Conservation (phyloP, 2,329 filamentous ascomycete species). For the Kalaharituber pfeilii region DNA sequence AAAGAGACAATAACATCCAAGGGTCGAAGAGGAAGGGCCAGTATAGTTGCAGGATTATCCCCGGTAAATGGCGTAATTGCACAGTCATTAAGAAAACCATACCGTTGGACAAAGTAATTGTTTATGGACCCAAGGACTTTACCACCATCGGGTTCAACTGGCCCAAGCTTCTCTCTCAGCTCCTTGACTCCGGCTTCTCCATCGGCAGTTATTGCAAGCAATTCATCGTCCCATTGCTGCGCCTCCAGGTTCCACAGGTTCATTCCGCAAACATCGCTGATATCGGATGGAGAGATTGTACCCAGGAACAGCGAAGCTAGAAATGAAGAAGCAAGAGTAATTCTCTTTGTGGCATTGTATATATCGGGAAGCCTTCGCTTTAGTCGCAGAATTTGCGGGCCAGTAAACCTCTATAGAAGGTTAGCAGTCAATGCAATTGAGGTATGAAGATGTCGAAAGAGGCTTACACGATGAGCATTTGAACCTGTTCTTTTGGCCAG, state of each 20-base stretch:
- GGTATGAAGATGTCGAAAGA: neutral
- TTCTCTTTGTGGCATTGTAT: slow-evolving; percentile 63
- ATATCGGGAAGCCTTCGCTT: slow-evolving; percentile 61
- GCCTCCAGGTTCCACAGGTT: slow-evolving; percentile 82
- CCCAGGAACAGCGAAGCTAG: slow-evolving; percentile 81
- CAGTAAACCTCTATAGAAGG: slow-evolving; percentile 61
- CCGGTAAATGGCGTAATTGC: slow-evolving; percentile 76
- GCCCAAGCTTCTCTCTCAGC: slow-evolving; percentile 61
- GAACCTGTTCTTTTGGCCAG: slow-evolving; percentile 74
- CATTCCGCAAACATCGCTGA: slow-evolving; percentile 89
- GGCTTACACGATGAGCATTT: slow-evolving; percentile 74
- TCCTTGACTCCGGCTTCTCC: slow-evolving; percentile 40
- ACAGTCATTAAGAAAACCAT: slow-evolving; percentile 55
- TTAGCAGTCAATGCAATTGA: neutral
- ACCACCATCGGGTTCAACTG: slow-evolving; percentile 64
- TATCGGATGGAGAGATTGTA: slow-evolving; percentile 71
- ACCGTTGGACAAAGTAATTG: slow-evolving; percentile 59
- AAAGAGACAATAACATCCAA: slow-evolving; percentile 88
- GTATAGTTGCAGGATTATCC: slow-evolving; percentile 90
- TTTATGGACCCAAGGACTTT: slow-evolving; percentile 58
- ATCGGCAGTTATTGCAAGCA: slow-evolving; percentile 60
- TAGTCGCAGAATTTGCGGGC: slow-evolving; percentile 87
- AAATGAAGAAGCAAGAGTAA: slow-evolving; percentile 91
- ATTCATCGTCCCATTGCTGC: slow-evolving; percentile 53
- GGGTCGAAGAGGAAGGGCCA: slow-evolving; percentile 69